A percentile compares a stretch with the other conserved stretches of the same genome.
Evolutionary conservation across 2,329 filamentous ascomycete species (phyloP).

Genomic region (Knufia fluminis): DNA sequence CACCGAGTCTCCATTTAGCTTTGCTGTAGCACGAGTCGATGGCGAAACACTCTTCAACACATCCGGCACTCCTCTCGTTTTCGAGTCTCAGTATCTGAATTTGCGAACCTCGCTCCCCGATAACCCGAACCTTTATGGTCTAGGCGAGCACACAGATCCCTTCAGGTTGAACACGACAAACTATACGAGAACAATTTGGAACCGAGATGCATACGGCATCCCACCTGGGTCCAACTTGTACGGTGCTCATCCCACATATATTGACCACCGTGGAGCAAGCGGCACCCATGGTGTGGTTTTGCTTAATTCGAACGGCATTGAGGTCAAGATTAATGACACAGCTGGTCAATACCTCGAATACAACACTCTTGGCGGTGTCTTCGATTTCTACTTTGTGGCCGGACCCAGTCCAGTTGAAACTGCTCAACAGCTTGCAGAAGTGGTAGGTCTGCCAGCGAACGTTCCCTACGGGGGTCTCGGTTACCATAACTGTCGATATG

Average conservation of each 20-base stretch:
- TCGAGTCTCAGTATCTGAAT: slow-evolving; percentile 68
- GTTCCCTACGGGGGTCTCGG: slow-evolving; percentile 58
- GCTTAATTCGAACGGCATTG: slow-evolving; percentile 67
- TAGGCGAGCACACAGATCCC: slow-evolving; percentile 67
- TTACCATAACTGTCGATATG: slow-evolving; percentile 55
- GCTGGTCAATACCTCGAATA: slow-evolving; percentile 64
- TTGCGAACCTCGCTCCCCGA: slow-evolving; percentile 61
- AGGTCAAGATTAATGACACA: slow-evolving; percentile 62
- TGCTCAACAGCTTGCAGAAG: slow-evolving; percentile 49
- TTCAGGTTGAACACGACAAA: slow-evolving; percentile 59
- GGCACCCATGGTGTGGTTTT: slow-evolving; percentile 59
- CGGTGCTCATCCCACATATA: slow-evolving; percentile 65
- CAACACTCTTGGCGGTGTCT: slow-evolving; percentile 64
- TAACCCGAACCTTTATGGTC: slow-evolving; percentile 63
- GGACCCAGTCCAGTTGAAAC: slow-evolving; percentile 52
- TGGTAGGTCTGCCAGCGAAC: slow-evolving; percentile 51
- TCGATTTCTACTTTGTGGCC: slow-evolving; percentile 62
- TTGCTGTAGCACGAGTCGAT: slow-evolving; percentile 42
- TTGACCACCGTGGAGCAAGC: slow-evolving; percentile 54
- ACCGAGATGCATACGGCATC: slow-evolving; percentile 54
- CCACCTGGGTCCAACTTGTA: slow-evolving; percentile 60
- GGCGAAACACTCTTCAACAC: slow-evolving; percentile 55
- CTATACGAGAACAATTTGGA: slow-evolving; percentile 63
- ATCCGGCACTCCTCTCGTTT: slow-evolving; percentile 56
- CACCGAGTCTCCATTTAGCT: slow-evolving; percentile 54